Evolutionary conservation across 345 rosid species (phyloP), one percentile per base, ranked within the genome.

Genomic region (Geranium brycei): DNA sequence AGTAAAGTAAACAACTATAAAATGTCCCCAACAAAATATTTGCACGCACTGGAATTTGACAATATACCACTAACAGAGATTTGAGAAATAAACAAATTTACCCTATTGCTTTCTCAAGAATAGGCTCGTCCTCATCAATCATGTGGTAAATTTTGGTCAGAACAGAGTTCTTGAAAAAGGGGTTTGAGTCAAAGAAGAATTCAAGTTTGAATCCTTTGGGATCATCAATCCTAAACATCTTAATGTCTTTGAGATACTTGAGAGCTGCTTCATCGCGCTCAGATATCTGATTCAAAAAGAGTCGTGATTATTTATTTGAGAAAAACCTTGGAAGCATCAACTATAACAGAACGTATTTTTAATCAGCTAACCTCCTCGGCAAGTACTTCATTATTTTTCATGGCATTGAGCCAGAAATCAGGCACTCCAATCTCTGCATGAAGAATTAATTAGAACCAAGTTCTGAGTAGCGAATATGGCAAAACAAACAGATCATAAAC

Each of bases 191-290:
- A 68, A 95, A 95, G 75, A 73, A 79, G 72, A 95, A 95, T 67
- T 95, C 99, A 40, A 95, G 91, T 79, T 95, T 95, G 82, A 91
- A 95, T 53, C 99, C 97, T 73, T 95, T 95, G 47, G 92, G 96
- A 13, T 91, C 92, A 62, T 83, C 91, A 61, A 87, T 78, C 66
- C 92, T 82, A 59, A 65, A 74, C 95, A 95, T 91, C 81, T 88
- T 95, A 31, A 95, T 91, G 71, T 95, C 92, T 66, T 83, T 88
- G 38, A 95, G 83, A 77, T 73, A 88, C 69, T 81, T 81, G 35
- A 95, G 89, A 71, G 97, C 97, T 31, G 80, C 96, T 81, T 95
- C 97, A 72, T 95, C 99, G 51, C 91, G 81, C 79, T 95, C 99
- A 0, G 87, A 85, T 59, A 95, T 80, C 97, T 95, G 69, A 60